Conservation (phyloP, 1,284 basidiomycete species). For the Albatrellus sp. region DNA sequence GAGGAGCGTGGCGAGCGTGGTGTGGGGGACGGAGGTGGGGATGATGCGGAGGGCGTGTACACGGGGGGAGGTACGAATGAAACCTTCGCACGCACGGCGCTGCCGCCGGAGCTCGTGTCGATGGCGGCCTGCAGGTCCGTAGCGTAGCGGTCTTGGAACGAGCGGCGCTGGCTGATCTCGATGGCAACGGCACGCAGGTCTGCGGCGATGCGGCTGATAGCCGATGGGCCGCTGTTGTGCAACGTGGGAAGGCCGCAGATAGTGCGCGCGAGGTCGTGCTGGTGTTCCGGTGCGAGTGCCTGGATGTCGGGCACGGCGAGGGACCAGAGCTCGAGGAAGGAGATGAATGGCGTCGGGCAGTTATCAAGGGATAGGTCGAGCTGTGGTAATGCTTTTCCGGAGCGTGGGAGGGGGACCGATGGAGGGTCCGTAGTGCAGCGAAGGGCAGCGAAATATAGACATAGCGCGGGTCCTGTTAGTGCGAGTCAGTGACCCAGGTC, state of each 20-base stretch:
- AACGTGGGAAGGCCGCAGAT: slow-evolving; percentile 55
- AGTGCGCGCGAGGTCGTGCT: slow-evolving; percentile 70
- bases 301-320: slow-evolving; percentile 55
- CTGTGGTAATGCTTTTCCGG: slow-evolving; percentile 21
- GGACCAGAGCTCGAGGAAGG: slow-evolving; percentile 65
- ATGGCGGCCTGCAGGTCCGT: slow-evolving; percentile 64
- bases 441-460: slow-evolving; percentile 58
- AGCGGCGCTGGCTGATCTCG: slow-evolving; percentile 69
- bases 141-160: slow-evolving; percentile 68
- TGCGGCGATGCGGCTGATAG: slow-evolving; percentile 50
- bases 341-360: slow-evolving; percentile 47
- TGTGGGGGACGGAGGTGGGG: slow-evolving; percentile 14
- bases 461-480: slow-evolving; percentile 44
- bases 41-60: slow-evolving; percentile 34
- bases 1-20: slow-evolving; percentile 8
- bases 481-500: no score
- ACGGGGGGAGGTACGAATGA: slow-evolving; percentile 62
- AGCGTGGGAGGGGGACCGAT: slow-evolving; percentile 42
- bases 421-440: slow-evolving; percentile 50
- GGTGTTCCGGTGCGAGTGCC: slow-evolving; percentile 41
- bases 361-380: slow-evolving; percentile 38
- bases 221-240: slow-evolving; percentile 14
- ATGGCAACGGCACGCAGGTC: slow-evolving; percentile 69
- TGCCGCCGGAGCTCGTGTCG: slow-evolving; percentile 35
- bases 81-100: slow-evolving; percentile 28